Base-by-base conservation (phyloP, 1,139 yeast genomes). In the Pichia sorboxylosa region DNA sequence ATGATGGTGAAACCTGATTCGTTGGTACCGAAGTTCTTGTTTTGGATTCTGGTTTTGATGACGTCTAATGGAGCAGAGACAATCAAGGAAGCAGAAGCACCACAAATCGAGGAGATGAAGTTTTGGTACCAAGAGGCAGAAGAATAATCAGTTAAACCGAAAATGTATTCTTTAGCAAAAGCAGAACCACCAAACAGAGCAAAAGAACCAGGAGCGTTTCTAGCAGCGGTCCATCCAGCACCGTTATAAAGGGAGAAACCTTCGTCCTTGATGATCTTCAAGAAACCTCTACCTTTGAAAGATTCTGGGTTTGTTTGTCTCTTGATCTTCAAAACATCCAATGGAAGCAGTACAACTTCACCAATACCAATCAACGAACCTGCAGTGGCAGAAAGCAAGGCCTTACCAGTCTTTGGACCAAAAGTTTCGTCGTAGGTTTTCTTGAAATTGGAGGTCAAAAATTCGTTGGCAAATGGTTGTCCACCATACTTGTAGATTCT, bases 181-280 rank as follows among this genome's bases (percentile, higher is more conserved):
- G 99, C 95, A 54, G 90, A 85, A 63, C 97, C 99, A 47, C 99
- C 99, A 48, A 90, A 90, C 44, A 90, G 67, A 11, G 97, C 95
- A 54, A 90, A 90, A 3, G 96, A 84, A 37, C 99, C 99, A 25
- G 99, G 99, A 4, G 97, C 97, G 56, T 90, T 90, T 71, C 99
- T 78, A 31, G 99, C 99, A 48, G 94, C 94, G 41, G 99, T 90
- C 99, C 99, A 90, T 38, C 97, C 97, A 94, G 97, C 87, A 46
- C 99, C 99, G 57, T 96, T 73, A 66, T 90, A 90, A 50, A 90
- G 68, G 8, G 42, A 35, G 41, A 84, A 69, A 16, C 98, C 98
- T 63, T 92, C 98, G 54, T 90, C 98, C 34, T 68, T 55, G 43
- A 90, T 55, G 49, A 90, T 84, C 60, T 73, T 80, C 43, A 85